phyloP scores from a whole-genome alignment of 1,139 yeast genomes.

The Scheffersomyces quercinus region DNA sequence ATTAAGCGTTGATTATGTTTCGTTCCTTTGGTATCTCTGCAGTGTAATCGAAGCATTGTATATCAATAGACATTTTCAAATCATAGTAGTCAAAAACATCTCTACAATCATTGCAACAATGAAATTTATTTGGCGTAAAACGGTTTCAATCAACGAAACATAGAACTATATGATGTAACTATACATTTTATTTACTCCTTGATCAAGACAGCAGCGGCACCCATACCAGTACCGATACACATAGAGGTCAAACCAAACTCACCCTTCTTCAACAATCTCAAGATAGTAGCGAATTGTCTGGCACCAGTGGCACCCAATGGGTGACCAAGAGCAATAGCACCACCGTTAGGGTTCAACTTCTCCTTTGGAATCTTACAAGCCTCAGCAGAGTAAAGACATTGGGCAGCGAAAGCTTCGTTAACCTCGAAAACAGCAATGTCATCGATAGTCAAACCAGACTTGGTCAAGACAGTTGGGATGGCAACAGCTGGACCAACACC shows the following conservation, averaged over 20 bases:
- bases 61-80: too few relatives aligned
- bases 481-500: slow-evolving; percentile 97
- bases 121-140: not conserved
- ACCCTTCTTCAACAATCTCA: slow-evolving; percentile 77
- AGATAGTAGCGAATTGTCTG: slow-evolving; percentile 85
- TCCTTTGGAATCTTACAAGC: slow-evolving; percentile 64
- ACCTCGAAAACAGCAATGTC: slow-evolving; percentile 81
- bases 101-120: too few relatives aligned
- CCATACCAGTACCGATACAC: slow-evolving; percentile 99
- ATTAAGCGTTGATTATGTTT: too few relatives aligned
- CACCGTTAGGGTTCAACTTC: slow-evolving; percentile 89
- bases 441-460: slow-evolving; percentile 58
- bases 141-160: slow-evolving; percentile 1
- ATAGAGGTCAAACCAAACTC: slow-evolving; percentile 88
- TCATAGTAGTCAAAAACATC: too few relatives aligned
- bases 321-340: slow-evolving; percentile 95
- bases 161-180: slow-evolving; percentile 2
- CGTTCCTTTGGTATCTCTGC: too few relatives aligned
- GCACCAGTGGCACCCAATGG: slow-evolving; percentile 97
- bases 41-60: too few relatives aligned
- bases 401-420: slow-evolving; percentile 96
- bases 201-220: slow-evolving; percentile 87
- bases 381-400: slow-evolving; percentile 75
- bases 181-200: slow-evolving; percentile 50
- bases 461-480: slow-evolving; percentile 75